phyloP scores from a whole-genome alignment of 176 grass and related monocot genomes.

The Alloteropsis semialata region DNA sequence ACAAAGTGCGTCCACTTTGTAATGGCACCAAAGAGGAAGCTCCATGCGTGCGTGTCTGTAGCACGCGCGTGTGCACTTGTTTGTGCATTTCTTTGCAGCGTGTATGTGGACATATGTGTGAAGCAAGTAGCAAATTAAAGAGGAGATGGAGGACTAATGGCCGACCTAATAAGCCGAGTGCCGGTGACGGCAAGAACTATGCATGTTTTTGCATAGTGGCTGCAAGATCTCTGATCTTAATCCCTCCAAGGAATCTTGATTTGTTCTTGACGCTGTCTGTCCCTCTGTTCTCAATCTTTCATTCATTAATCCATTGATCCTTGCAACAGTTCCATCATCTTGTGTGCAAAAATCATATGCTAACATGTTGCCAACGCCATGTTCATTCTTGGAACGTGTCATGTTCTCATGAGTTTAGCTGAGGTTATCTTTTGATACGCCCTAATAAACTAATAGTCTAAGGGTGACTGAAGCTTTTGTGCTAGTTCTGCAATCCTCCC shows the following conservation, averaged over 20 bases:
- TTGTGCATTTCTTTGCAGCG: neutral
- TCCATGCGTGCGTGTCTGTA: conserved; percentile 16
- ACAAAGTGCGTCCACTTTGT: conserved; percentile 15
- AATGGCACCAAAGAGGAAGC: conserved; percentile 3
- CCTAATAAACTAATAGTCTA: neutral
- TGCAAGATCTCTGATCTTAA: neutral
- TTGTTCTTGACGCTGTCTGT: neutral
- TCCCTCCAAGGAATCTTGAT: neutral
- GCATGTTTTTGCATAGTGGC: neutral
- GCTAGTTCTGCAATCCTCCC: neutral
- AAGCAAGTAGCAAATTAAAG: neutral
- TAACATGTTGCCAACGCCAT: too few relatives aligned
- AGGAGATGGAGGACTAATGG: too few relatives aligned
- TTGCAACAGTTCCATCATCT: too few relatives aligned
- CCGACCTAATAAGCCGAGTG: too few relatives aligned
- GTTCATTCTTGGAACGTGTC: neutral
- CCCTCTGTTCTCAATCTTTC: too few relatives aligned
- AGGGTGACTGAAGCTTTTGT: conserved; percentile 14
- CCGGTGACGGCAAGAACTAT: too few relatives aligned
- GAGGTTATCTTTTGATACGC: neutral
- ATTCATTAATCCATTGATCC: too few relatives aligned
- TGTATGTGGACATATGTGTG: neutral
- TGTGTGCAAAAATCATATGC: too few relatives aligned
- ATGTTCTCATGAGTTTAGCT: neutral
- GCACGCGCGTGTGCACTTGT: neutral